Evolutionary conservation across 2,329 filamentous ascomycete species (phyloP), one percentile per base, ranked within the genome.

Genomic region (Helotiales sp.): DNA sequence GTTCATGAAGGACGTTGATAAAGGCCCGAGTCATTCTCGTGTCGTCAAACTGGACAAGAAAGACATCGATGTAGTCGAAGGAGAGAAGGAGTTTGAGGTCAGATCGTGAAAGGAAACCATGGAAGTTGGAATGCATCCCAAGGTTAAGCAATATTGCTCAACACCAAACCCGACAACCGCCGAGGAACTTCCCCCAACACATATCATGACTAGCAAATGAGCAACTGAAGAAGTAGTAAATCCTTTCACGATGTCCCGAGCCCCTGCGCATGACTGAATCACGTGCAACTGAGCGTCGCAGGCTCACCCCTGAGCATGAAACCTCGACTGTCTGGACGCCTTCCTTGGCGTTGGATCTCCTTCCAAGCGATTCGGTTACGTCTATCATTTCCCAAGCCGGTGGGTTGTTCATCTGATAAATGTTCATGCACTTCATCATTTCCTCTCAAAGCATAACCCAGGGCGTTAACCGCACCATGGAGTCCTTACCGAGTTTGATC

Each of bases 31-130:
- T 1, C 79, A 84, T 55, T 87, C 93, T 1, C 82, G 82, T 24
- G 93, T 98, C 0, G 84, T 85, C 34, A 86, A 87, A 66, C 76
- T 96, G 7, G 87, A 93, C 62, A 84, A 86, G 62, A 82, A 86
- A 59, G 82, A 88, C 0, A 81, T 91, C 5, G 81, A 85, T 0
- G 68, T 83, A 0, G 80, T 88, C 42, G 80, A 88, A 1, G 88
- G 81, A 6, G 92, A 96, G 70, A 74, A 69, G n/a, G 75, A 75
- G 3, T 96, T 96, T 67, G 74, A 78, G 15, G 77, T 90, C 54
- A 57, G 54, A 33, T 44, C 33, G 25, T 63, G 50, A 62, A 19
- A 15, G 15, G 12, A 1, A 24, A 24, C 4, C 9, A 12, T n/a
- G n/a, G 19, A 25, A 25, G 10, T 27, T 25, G 19, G 10, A 24